A percentile compares a stretch with the other conserved stretches of the same genome.
phyloP scores from a whole-genome alignment of 441 rosid species.

The Metrosideros polymorpha region DNA sequence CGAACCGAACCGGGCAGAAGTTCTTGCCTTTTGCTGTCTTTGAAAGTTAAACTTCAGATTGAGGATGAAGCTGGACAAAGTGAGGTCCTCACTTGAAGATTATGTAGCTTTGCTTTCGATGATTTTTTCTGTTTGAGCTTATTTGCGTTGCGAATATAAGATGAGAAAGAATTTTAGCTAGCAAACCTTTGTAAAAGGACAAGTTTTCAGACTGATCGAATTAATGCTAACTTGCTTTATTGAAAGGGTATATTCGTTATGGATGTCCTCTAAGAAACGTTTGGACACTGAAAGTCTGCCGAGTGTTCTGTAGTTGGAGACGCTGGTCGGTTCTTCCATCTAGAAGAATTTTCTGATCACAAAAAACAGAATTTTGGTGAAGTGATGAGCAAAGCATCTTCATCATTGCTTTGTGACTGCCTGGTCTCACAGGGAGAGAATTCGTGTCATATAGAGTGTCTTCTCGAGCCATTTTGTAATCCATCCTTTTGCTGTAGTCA shows the following conservation, averaged over 20 bases:
- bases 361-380: not conserved
- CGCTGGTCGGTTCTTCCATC: not conserved
- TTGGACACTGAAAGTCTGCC: not conserved
- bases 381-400: not conserved
- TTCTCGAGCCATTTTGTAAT: not conserved
- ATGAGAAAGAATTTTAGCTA: not conserved
- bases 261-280: not conserved
- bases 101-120: not conserved
- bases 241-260: not conserved
- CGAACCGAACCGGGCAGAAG: not conserved
- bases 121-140: not conserved
- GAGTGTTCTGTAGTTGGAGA: not conserved
- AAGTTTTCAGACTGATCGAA: not conserved
- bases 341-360: not conserved
- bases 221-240: not conserved
- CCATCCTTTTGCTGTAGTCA: constrained; percentile 5
- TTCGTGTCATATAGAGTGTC: not conserved
- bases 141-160: not conserved
- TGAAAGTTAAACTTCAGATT: not conserved
- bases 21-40: not conserved
- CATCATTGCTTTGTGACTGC: not conserved
- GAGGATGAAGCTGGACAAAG: not conserved
- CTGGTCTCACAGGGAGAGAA: not conserved
- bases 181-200: not conserved
- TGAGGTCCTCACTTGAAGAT: not conserved